Evolutionary conservation across 2,329 filamentous ascomycete species (phyloP).

Genomic region (Colletotrichum abscissum): DNA sequence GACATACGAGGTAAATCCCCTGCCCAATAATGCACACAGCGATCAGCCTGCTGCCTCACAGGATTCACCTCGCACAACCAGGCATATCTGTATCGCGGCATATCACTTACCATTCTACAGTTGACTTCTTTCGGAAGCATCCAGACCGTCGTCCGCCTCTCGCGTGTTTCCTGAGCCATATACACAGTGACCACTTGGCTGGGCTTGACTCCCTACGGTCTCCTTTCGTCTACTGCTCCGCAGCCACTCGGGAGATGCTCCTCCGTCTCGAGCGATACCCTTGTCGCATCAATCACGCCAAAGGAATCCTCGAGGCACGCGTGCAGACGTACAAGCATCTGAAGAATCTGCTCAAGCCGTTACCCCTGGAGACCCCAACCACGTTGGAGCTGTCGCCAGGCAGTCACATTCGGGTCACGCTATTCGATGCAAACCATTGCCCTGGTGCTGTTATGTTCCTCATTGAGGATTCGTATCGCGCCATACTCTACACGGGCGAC

Average conservation of each 20-base stretch:
- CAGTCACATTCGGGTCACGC: conserved; percentile 79
- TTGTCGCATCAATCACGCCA: conserved; percentile 83
- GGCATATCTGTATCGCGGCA: background rate
- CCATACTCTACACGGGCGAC: conserved; percentile 90
- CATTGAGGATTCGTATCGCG: conserved; percentile 78
- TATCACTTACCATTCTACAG: conserved; percentile 51
- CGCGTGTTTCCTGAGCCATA: conserved; percentile 91
- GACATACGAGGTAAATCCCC: conserved; percentile 72
- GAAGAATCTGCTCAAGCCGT: conserved; percentile 78
- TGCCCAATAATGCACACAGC: background rate
- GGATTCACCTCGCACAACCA: conserved; percentile 12
- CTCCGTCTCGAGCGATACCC: conserved; percentile 82
- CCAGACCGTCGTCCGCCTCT: conserved; percentile 69
- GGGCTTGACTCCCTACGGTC: conserved; percentile 82
- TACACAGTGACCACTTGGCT: conserved; percentile 89
- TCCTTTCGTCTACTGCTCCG: conserved; percentile 91
- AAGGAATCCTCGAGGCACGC: conserved; percentile 79
- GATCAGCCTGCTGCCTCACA: background rate
- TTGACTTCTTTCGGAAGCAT: conserved; percentile 82
- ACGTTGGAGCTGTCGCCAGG: conserved; percentile 78
- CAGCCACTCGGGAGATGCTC: conserved; percentile 83
- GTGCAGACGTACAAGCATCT: conserved; percentile 83
- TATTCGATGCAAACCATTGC: conserved; percentile 94
- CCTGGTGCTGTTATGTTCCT: conserved; percentile 93
- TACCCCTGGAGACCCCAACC: conserved; percentile 85